Percentiles rank a stretch among this genome's conserved stretches.
Evolutionary conservation across 2,329 filamentous ascomycete genomes (phyloP).

Genomic region (Bipolaris gigantea): DNA sequence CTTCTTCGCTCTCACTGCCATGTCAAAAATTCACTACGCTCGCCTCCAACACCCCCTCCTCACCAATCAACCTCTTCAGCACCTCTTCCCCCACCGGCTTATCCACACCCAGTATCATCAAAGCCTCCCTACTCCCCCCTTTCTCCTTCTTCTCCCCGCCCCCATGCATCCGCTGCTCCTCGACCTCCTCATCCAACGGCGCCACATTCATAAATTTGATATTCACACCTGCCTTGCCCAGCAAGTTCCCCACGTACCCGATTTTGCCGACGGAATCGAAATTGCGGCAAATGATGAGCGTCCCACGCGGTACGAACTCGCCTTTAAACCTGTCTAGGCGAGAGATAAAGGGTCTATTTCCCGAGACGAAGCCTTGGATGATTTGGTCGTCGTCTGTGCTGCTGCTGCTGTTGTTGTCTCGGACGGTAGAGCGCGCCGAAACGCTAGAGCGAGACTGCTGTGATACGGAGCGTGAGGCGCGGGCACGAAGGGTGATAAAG

Average conservation of each 20-base stretch:
- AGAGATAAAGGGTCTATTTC: conserved; percentile 68
- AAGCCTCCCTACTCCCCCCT: conserved; percentile 61
- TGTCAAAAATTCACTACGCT: conserved; percentile 51
- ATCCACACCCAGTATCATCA: conserved; percentile 81
- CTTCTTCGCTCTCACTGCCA: too few species aligned
- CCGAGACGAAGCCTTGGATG: conserved; percentile 68
- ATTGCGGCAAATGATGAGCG: conserved; percentile 76
- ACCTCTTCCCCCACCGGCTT: conserved; percentile 63
- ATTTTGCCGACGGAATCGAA: conserved; percentile 83
- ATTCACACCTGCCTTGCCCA: conserved; percentile 73
- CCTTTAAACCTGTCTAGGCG: conserved; percentile 73
- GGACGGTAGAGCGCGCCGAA: conserved; percentile 29
- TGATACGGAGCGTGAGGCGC: conserved; percentile 45
- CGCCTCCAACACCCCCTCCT: conserved; percentile 56
- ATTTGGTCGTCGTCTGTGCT: conserved; percentile 50
- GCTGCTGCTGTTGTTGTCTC: background rate
- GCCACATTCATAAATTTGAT: conserved; percentile 79
- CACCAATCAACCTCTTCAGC: conserved; percentile 52
- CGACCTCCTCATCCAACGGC: conserved; percentile 52
- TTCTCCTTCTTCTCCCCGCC: background rate
- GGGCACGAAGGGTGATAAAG: conserved; percentile 69
- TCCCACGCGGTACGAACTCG: conserved; percentile 72
- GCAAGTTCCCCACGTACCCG: conserved; percentile 70
- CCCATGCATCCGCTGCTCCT: conserved; percentile 28
- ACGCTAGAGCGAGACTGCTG: conserved; percentile 30